Evolutionary conservation across 2,329 filamentous ascomycete genomes (phyloP).

Genomic region (Colletotrichum musicola): DNA sequence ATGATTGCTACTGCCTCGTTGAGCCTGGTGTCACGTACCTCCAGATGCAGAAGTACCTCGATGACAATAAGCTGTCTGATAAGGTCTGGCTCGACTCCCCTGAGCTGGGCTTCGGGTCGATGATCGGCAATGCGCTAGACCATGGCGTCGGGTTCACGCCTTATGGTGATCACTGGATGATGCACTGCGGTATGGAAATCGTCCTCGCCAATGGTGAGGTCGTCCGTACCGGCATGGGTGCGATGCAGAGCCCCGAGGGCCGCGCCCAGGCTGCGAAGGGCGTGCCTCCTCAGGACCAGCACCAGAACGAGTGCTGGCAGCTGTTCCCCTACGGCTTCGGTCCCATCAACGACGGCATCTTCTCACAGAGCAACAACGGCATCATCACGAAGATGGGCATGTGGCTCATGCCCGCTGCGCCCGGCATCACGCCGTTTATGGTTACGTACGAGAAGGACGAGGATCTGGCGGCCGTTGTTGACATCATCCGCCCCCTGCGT

Average conservation of each 20-base stretch:
- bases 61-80: slow-evolving; percentile 52
- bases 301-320: slow-evolving; percentile 48
- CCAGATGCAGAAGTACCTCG: slow-evolving; percentile 63
- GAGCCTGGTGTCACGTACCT: slow-evolving; percentile 69
- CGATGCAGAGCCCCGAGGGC: slow-evolving; percentile 50
- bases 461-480: slow-evolving; percentile 51
- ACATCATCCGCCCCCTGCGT: slow-evolving; percentile 50
- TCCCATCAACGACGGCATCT: slow-evolving; percentile 58
- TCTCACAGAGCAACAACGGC: slow-evolving; percentile 64
- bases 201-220: slow-evolving; percentile 60
- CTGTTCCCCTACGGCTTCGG: slow-evolving; percentile 55
- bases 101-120: slow-evolving; percentile 56
- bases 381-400: slow-evolving; percentile 69
- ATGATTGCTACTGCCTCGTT: slow-evolving; percentile 62
- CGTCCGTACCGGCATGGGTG: slow-evolving; percentile 61
- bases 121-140: slow-evolving; percentile 60
- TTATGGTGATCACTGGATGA: slow-evolving; percentile 53
- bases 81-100: slow-evolving; percentile 59
- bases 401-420: slow-evolving; percentile 52
- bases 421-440: slow-evolving; percentile 53
- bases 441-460: slow-evolving; percentile 53
- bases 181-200: slow-evolving; percentile 58
- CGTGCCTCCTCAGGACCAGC: slow-evolving; percentile 46
- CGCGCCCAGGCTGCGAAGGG: slow-evolving; percentile 51
- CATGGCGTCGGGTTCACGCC: slow-evolving; percentile 61